These are phyloP conservation scores for Lathyrus aphaca DNA, from an alignment of 306 rosid species.

Conservation along the genomic window DNA sequence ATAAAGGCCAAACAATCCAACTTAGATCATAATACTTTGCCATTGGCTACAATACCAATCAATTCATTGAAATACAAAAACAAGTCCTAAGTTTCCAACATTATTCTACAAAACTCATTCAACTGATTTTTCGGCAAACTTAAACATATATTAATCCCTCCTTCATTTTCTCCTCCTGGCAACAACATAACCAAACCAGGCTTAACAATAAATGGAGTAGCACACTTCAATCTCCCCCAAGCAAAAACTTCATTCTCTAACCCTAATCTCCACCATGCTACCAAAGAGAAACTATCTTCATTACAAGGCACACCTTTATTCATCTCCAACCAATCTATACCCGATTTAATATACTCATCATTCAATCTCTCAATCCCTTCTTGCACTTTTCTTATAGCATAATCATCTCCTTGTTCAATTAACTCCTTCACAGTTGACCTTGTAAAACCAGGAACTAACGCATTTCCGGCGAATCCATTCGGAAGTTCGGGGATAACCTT, in stretches of 20 bases:
- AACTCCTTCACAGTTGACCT: slow-evolving; percentile 53
- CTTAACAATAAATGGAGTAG: slow-evolving; percentile 47
- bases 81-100: slow-evolving; percentile 36
- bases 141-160: slow-evolving; percentile 45
- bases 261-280: slow-evolving; percentile 62
- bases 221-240: slow-evolving; percentile 52
- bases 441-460: slow-evolving; percentile 61
- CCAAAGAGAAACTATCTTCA: slow-evolving; percentile 60
- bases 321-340: slow-evolving; percentile 64
- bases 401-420: slow-evolving; percentile 39
- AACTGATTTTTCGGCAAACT: slow-evolving; percentile 47
- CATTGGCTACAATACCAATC: neutral
- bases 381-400: slow-evolving; percentile 47
- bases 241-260: slow-evolving; percentile 51
- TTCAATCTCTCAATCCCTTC: slow-evolving; percentile 60
- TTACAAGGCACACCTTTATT: slow-evolving; percentile 57
- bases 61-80: slow-evolving; percentile 5
- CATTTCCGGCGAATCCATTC: slow-evolving; percentile 57
- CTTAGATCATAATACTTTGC: too few species aligned
- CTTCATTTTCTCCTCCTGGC: slow-evolving; percentile 43
- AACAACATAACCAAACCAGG: slow-evolving; percentile 50
- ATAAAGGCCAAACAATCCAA: too few species aligned
- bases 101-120: slow-evolving; percentile 45
- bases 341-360: slow-evolving; percentile 59
- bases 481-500: slow-evolving; percentile 46